These are phyloP conservation scores for Dictyostelium capitatum DNA, from an alignment of 78 protist species.

Conservation along the genomic window DNA sequence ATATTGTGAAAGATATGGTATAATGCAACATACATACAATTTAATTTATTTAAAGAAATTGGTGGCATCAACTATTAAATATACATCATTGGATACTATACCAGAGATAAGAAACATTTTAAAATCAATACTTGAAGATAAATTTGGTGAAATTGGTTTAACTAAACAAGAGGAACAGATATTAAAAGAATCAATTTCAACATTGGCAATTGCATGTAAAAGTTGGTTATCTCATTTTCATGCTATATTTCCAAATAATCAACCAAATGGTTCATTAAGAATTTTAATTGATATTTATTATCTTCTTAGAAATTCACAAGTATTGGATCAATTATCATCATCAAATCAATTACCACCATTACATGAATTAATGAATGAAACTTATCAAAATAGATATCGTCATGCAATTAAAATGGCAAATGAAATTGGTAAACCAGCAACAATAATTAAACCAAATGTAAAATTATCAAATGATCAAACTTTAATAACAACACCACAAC, in stretches of 20 bases:
- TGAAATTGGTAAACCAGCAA: neutral
- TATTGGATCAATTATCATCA: neutral
- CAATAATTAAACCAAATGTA: neutral
- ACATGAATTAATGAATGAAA: conserved; percentile 18
- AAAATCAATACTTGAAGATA: conserved; percentile 31
- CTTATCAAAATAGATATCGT: conserved; percentile 32
- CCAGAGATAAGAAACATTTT: conserved; percentile 38
- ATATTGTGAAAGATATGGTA: conserved; percentile 64
- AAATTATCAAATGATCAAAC: neutral
- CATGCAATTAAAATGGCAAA: conserved; percentile 25
- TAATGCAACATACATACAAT: conserved; percentile 38
- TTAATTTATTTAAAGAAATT: neutral
- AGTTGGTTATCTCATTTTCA: conserved; percentile 57
- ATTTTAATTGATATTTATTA: conserved; percentile 72
- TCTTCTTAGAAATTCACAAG: conserved; percentile 33
- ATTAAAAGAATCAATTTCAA: neutral
- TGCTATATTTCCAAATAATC: conserved; percentile 33
- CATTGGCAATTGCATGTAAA: conserved; percentile 25
- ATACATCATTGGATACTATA: conserved; percentile 19
- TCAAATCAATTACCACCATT: conserved; percentile 14
- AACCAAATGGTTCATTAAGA: conserved; percentile 47
- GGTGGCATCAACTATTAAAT: neutral
- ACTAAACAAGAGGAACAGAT: conserved; percentile 22
- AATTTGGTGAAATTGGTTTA: conserved; percentile 61
- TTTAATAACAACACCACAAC: neutral